Conservation (phyloP, 2,329 filamentous ascomycete genomes). For the Paracoccidioides lutzii region DNA sequence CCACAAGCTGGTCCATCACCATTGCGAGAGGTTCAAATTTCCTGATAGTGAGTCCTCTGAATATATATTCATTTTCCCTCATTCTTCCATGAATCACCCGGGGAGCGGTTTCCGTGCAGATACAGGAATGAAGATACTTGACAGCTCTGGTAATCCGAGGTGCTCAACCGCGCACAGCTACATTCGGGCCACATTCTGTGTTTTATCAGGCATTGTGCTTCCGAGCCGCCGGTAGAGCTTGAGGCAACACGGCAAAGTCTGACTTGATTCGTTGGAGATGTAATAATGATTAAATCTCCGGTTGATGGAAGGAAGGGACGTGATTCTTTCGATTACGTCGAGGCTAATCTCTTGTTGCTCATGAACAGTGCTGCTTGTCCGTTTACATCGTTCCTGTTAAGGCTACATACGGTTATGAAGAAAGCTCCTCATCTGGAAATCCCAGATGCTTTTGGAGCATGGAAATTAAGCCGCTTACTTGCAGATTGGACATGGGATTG, state of each 20-base stretch:
- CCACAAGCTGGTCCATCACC: background rate
- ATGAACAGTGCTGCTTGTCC: background rate
- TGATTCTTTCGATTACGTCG: background rate
- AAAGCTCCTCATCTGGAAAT: no score
- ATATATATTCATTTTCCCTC: background rate
- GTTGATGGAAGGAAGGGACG: background rate
- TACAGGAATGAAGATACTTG: conserved; percentile 25
- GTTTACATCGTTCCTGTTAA: no score
- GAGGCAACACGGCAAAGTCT: conserved; percentile 34
- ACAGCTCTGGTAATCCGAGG: conserved; percentile 34
- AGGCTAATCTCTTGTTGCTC: background rate
- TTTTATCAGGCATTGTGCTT: conserved; percentile 1
- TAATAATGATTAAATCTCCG: background rate
- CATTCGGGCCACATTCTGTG: conserved; percentile 7
- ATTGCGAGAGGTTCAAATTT: background rate
- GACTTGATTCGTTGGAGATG: conserved; percentile 13
- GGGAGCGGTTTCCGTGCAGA: background rate
- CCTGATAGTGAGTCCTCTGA: background rate
- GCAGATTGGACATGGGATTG: no score
- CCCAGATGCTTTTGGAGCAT: no score
- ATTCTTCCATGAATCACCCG: background rate
- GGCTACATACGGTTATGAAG: no score
- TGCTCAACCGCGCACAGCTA: conserved; percentile 27
- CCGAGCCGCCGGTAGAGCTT: conserved; percentile 29
- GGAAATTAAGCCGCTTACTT: no score